A percentile compares a stretch with the other conserved stretches of the same genome.
Evolutionary conservation across 495 filamentous ascomycete species (phyloP).

Genomic region (Hypoxylon intermedium): DNA sequence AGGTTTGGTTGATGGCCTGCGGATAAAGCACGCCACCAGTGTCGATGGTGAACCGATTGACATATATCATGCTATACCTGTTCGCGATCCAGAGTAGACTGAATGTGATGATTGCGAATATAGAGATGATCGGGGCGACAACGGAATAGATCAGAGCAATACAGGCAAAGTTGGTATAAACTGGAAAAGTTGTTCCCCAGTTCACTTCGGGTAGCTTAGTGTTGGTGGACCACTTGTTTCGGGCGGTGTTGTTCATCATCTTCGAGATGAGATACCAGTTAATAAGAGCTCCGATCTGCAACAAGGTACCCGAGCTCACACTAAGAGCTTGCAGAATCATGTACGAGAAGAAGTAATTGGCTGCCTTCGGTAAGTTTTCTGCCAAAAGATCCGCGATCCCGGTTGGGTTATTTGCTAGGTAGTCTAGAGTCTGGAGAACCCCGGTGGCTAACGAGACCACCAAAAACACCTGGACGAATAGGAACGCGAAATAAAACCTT

Average conservation of each 20-base stretch:
- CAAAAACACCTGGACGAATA: constrained; percentile 95
- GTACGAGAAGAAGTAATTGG: constrained; percentile 98
- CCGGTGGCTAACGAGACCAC: constrained; percentile 90
- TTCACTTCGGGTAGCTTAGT: constrained; percentile 77
- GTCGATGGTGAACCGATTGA: constrained; percentile 88
- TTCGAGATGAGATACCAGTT: constrained; percentile 82
- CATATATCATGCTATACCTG: constrained; percentile 95
- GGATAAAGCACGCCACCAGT: constrained; percentile 95
- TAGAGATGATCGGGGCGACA: constrained; percentile 85
- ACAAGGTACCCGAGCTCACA: constrained; percentile 84
- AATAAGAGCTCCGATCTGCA: constrained; percentile 80
- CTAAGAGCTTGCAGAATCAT: constrained; percentile 94
- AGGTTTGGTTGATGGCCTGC: constrained; percentile 92
- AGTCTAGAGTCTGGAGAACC: constrained; percentile 69
- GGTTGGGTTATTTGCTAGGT: constrained; percentile 62
- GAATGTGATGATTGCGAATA: constrained; percentile 96
- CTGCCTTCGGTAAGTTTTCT: constrained; percentile 80
- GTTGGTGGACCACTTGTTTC: constrained; percentile 87
- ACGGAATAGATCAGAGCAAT: constrained; percentile 94
- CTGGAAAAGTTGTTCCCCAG: constrained; percentile 94
- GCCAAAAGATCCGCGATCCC: constrained; percentile 77
- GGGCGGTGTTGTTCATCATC: constrained; percentile 82
- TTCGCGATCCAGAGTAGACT: constrained; percentile 94
- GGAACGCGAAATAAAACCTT: constrained; percentile 90
- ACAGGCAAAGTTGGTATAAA: constrained; percentile 93